These are phyloP conservation scores for Drechslera avenae DNA, from an alignment of 2,329 filamentous ascomycete species.

Conservation along the genomic window DNA sequence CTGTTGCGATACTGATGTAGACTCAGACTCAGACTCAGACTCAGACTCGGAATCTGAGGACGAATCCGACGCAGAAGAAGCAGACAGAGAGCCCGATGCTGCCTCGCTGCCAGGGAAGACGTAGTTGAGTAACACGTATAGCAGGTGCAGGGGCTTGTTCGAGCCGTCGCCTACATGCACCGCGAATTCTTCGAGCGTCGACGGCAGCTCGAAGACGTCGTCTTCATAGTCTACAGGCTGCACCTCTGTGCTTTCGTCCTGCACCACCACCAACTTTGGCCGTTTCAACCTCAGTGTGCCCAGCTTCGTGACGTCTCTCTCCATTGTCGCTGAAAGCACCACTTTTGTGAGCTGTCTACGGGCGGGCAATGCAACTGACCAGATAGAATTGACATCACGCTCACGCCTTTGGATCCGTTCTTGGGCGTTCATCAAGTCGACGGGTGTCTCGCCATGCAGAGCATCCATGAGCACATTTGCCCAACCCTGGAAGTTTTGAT, in stretches of 20 bases:
- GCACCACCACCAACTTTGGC: conserved; percentile 77
- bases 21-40: conserved; percentile 18
- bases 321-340: conserved; percentile 90
- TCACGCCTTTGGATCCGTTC: conserved; percentile 58
- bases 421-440: conserved; percentile 56
- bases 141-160: conserved; percentile 76
- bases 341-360: conserved; percentile 70
- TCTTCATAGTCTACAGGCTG: conserved; percentile 33
- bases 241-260: conserved; percentile 53
- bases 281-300: conserved; percentile 72
- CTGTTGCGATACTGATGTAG: conserved; percentile 24
- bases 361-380: conserved; percentile 40
- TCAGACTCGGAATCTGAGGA: conserved; percentile 22
- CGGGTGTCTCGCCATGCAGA: conserved; percentile 58
- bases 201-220: conserved; percentile 62
- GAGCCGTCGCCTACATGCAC: conserved; percentile 58
- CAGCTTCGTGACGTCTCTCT: conserved; percentile 79
- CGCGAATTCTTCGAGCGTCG: conserved; percentile 53
- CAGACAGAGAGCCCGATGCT: conserved; percentile 13
- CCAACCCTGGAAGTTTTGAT: conserved; percentile 94
- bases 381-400: conserved; percentile 41
- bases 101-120: conserved; percentile 42
- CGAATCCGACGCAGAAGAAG: conserved; percentile 13
- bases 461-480: conserved; percentile 69
- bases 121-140: conserved; percentile 70